Conservation (phyloP, 768 basidiomycete species). For the Russula dissimulans region DNA sequence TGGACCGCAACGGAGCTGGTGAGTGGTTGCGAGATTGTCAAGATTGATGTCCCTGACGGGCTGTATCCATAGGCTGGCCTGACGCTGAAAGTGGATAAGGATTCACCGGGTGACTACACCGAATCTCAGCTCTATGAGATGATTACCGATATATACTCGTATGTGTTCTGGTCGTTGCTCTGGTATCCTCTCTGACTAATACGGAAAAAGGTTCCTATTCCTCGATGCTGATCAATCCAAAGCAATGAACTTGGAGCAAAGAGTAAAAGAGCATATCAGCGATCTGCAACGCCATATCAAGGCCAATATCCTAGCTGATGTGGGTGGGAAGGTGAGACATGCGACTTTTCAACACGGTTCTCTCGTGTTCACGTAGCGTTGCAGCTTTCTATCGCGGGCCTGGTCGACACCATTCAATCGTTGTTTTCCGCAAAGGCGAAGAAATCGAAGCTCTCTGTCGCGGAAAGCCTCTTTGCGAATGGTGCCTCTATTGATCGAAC, state of each 20-base stretch:
- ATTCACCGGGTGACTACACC: conserved; percentile 51
- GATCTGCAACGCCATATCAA: conserved; percentile 52
- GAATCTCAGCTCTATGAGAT: conserved; percentile 52
- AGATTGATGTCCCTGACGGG: neutral
- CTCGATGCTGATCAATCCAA: conserved; percentile 55
- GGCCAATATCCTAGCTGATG: conserved; percentile 33
- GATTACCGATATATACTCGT: conserved; percentile 66
- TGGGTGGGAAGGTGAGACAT: conserved; percentile 35
- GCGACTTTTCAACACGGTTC: neutral
- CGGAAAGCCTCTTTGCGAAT: conserved; percentile 46
- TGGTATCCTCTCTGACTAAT: neutral
- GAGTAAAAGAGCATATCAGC: conserved; percentile 43
- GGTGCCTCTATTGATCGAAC: conserved; percentile 51
- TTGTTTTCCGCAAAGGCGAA: conserved; percentile 40
- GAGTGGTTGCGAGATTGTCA: conserved; percentile 21
- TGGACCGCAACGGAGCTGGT: conserved; percentile 70
- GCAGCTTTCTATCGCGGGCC: conserved; percentile 29
- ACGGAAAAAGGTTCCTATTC: conserved; percentile 56
- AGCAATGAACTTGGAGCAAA: conserved; percentile 44
- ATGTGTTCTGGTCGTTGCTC: conserved; percentile 21
- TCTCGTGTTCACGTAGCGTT: neutral
- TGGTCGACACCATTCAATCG: conserved; percentile 39
- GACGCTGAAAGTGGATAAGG: conserved; percentile 47
- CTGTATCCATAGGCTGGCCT: conserved; percentile 51
- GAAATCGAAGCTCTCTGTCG: conserved; percentile 36